Evolutionary conservation across 2,329 filamentous ascomycete species (phyloP), one percentile per base, ranked within the genome.

Genomic region (Bipolaris cookei): DNA sequence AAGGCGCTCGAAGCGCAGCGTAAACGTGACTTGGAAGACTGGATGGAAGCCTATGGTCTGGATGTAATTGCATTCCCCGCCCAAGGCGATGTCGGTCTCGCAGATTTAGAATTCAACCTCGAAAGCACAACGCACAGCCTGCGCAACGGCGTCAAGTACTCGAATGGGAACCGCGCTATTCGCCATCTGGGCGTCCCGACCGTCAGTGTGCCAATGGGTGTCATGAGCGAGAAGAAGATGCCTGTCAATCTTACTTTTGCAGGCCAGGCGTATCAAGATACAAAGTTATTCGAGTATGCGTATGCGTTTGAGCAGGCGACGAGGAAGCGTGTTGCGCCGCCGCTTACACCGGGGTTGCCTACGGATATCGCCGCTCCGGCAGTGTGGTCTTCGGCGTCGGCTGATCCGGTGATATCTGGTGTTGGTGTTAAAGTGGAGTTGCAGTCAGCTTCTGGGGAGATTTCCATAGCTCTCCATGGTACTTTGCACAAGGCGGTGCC

Each of bases 111-210:
- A 63, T 78, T 11, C 55, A 64, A 66, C 16, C 38, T 66, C 2
- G 61, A 68, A 20, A 71, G 69, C 48, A 58, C 68, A 5, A 57
- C 35, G 8, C 74, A 80, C 54, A 79, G 79, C 3, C 74, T 80
- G 54, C 76, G 74, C 25, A 83, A 85, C 45, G 84, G 84, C 0
- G 78, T 85, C 4, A 79, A 78, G 38, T 86, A 85, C 56, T 80
- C 78, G 0, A 83, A 85, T 52, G 83, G 83, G 0, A 84, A 84
- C 49, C 73, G 82, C 1, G 81, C 80, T 0, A 72, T 86, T 1
- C 74, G 83, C 10, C 83, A 86, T 51, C 72, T 85, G 2, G 84
- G 84, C 0, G 77, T 86, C 0, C 84, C 84, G 0, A 83, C 81
- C 0, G 77, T 86, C 1, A 82, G 78, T 0, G 81, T 85, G 0